Conservation (phyloP, 208 protist genomes). For the Leishmania tropica region DNA sequence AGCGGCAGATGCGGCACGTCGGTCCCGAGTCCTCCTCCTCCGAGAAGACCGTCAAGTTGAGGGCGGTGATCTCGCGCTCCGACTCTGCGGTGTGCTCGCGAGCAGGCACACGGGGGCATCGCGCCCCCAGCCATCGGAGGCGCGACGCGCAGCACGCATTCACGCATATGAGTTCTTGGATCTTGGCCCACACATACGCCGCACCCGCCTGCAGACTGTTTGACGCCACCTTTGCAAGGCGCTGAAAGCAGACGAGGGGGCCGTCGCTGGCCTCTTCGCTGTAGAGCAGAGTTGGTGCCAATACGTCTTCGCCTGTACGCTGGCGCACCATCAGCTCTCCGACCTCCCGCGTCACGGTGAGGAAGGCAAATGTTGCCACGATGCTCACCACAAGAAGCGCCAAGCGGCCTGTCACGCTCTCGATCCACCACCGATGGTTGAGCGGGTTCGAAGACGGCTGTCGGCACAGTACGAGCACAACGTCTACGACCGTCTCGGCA, state of each 20-base stretch:
- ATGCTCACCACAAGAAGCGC: slow-evolving; percentile 13
- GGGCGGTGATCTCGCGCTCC: slow-evolving; percentile 20
- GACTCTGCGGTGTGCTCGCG: slow-evolving; percentile 6
- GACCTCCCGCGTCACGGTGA: slow-evolving; percentile 14
- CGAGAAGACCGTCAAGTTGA: slow-evolving; percentile 1
- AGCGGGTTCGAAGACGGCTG: slow-evolving; percentile 19
- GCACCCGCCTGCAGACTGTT: neutral
- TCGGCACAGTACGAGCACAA: slow-evolving; percentile 26
- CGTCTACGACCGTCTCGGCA: slow-evolving; percentile 22
- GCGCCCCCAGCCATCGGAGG: slow-evolving; percentile 12
- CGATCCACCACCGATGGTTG: slow-evolving; percentile 32
- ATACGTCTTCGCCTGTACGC: neutral
- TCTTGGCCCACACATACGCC: neutral
- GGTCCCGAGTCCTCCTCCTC: slow-evolving; percentile 25
- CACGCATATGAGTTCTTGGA: neutral
- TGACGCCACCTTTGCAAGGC: slow-evolving; percentile 11
- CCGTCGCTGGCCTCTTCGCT: slow-evolving; percentile 11
- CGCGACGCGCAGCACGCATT: neutral
- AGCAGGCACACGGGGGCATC: slow-evolving; percentile 7
- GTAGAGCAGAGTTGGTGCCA: slow-evolving; percentile 9
- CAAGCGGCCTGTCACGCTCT: slow-evolving; percentile 20
- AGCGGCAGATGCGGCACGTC: slow-evolving; percentile 35
- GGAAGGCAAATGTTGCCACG: slow-evolving; percentile 18
- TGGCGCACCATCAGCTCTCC: slow-evolving; percentile 11
- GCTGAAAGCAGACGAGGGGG: slow-evolving; percentile 7